These are phyloP conservation scores for Penicillium flavigenum DNA, from an alignment of 495 filamentous ascomycete species.

Conservation along the genomic window DNA sequence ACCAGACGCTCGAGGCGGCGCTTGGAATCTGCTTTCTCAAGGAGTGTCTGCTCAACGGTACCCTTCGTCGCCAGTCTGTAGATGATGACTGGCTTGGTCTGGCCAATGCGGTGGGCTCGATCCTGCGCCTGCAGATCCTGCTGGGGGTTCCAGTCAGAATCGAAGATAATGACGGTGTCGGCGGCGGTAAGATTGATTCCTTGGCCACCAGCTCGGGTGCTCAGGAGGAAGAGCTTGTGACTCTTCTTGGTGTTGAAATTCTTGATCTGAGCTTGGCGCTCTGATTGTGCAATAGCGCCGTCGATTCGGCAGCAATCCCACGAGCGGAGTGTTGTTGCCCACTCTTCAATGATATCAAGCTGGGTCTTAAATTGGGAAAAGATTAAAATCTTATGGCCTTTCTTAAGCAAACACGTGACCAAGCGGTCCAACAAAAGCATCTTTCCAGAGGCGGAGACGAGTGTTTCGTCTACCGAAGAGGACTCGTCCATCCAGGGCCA, in stretches of 20 bases:
- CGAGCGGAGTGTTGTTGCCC: slow-evolving; percentile 64
- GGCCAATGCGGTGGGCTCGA: slow-evolving; percentile 90
- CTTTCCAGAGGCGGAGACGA: slow-evolving; percentile 86
- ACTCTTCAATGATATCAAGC: slow-evolving; percentile 86
- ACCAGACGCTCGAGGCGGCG: slow-evolving; percentile 92
- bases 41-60: slow-evolving; percentile 85
- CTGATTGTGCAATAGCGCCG: slow-evolving; percentile 75
- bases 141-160: slow-evolving; percentile 96
- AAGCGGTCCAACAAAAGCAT: slow-evolving; percentile 92
- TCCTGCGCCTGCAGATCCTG: slow-evolving; percentile 97
- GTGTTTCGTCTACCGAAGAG: slow-evolving; percentile 63
- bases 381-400: slow-evolving; percentile 86
- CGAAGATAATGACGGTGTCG: slow-evolving; percentile 73
- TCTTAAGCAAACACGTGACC: slow-evolving; percentile 69
- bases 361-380: slow-evolving; percentile 97
- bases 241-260: slow-evolving; percentile 74
- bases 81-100: slow-evolving; percentile 88
- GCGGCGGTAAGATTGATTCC: slow-evolving; percentile 84
- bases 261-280: slow-evolving; percentile 79
- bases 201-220: slow-evolving; percentile 88
- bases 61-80: slow-evolving; percentile 92
- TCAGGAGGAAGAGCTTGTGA: slow-evolving; percentile 80
- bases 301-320: slow-evolving; percentile 92
- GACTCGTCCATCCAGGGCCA: slow-evolving; percentile 72
- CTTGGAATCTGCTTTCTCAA: slow-evolving; percentile 88